phyloP scores from a whole-genome alignment of 371 early-diverging fungal species.

The Fennellomyces sp. region DNA sequence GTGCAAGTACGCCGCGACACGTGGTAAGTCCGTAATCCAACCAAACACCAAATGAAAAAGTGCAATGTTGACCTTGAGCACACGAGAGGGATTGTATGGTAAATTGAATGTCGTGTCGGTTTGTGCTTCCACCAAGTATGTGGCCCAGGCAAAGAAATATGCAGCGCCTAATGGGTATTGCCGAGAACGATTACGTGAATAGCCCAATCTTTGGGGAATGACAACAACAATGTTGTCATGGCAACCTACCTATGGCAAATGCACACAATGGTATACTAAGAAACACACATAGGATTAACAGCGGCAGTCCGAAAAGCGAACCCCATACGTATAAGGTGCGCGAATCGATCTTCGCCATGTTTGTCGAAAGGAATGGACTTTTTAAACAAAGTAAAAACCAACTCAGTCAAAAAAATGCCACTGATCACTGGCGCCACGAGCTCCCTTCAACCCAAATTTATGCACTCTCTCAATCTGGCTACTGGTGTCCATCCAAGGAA shows the following conservation, averaged over 20 bases:
- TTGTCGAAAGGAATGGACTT: background rate
- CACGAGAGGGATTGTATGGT: slow-evolving; percentile 43
- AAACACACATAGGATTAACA: slow-evolving; percentile 28
- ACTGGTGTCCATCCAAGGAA: too few species aligned
- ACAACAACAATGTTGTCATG: background rate
- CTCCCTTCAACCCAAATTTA: too few species aligned
- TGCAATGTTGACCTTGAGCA: slow-evolving; percentile 45
- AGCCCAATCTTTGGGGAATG: background rate
- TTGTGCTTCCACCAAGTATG: slow-evolving; percentile 41
- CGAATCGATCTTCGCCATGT: slow-evolving; percentile 23
- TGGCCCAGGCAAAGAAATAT: slow-evolving; percentile 56
- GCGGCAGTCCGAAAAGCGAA: slow-evolving; percentile 46
- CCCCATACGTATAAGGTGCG: slow-evolving; percentile 43
- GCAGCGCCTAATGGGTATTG: slow-evolving; percentile 31
- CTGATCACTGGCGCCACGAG: background rate
- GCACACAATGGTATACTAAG: slow-evolving; percentile 39
- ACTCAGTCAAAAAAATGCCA: background rate
- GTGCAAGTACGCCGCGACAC: slow-evolving; percentile 36
- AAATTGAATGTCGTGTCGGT: slow-evolving; percentile 40
- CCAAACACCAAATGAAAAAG: slow-evolving; percentile 21
- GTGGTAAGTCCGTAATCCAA: slow-evolving; percentile 38
- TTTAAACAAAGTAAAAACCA: background rate
- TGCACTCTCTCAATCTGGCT: too few species aligned
- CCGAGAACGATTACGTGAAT: background rate
- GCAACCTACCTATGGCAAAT: slow-evolving; percentile 31